Base-by-base conservation (phyloP, 306 rosid species). In the Inga laurina region DNA sequence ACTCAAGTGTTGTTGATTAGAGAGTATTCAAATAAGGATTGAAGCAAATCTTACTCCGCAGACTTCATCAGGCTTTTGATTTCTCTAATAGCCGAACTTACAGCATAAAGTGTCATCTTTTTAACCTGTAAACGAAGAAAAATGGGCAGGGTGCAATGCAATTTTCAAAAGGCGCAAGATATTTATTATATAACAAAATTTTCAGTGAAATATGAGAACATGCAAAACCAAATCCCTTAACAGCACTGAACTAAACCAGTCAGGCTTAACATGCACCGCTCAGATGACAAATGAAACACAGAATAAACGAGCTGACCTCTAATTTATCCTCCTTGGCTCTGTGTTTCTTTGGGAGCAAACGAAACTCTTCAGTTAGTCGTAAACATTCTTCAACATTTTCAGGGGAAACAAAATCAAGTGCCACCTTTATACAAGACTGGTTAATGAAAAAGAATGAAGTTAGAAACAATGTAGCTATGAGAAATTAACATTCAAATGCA, bases 381-480 rank as follows among this genome's bases (percentile, higher is more conserved):
- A 93, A 75, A 79, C 97, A 93, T 81, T 91, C 92, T 7, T 76
- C 89, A 57, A 93, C 85, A 81, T 94, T 59, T 89, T 93, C 95
- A 27, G 94, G 95, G 22, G 97, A 93, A 49, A 93, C 93, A 67
- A 93, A 91, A 82, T 90, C 96, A 11, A 88, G 87, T 3, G 96
- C 97, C 35, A 91, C 97, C 86, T 93, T 93, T 18, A 89, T 90
- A 88, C 97, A 93, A 30, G 97, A 93, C 97, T 93, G 85, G 41
- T 48, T 62, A 72, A 68, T 32, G 68, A 37, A 78, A 54, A 62
- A 16, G 27, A 41, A 41, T 70, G 57, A 77, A 5, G 83, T 79
- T 12, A 54, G 54, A 76, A 83, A n/a, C 66, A 72, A 51, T n/a
- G 45, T 35, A 68, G 19, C n/a, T 44, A 67, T 6, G 24, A 57